These are phyloP conservation scores for Saccharomyces hybrid DNA, from an alignment of 1,139 yeast species.

Conservation along the genomic window DNA sequence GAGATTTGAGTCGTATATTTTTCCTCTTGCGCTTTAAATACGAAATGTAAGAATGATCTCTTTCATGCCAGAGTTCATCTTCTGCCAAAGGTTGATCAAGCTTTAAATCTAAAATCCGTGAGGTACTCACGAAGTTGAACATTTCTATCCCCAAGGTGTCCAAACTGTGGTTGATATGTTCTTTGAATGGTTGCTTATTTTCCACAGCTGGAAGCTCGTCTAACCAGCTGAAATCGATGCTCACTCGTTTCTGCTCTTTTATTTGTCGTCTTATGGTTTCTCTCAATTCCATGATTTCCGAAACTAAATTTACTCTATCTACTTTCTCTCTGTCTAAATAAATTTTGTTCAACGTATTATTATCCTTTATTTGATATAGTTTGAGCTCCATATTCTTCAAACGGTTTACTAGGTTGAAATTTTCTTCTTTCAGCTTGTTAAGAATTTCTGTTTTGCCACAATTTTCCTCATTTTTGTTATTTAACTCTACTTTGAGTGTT, in stretches of 20 bases:
- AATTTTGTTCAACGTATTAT: constrained; percentile 2
- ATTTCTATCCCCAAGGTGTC: neutral
- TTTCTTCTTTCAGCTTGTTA: neutral
- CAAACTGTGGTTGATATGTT: neutral
- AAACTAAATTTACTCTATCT: constrained; percentile 10
- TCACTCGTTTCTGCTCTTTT: neutral
- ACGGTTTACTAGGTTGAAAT: neutral
- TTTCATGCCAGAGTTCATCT: neutral
- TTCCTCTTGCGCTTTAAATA: neutral
- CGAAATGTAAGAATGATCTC: neutral
- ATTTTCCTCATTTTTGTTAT: neutral
- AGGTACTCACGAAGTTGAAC: neutral
- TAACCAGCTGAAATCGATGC: neutral
- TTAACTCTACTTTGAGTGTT: neutral
- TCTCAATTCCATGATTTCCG: constrained; percentile 13
- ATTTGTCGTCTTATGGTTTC: neutral
- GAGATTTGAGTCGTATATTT: neutral
- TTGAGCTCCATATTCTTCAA: constrained; percentile 1
- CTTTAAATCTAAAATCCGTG: neutral
- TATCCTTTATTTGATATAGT: constrained; percentile 4
- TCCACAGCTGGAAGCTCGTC: neutral
- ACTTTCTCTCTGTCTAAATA: constrained; percentile 6
- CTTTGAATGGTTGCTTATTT: neutral
- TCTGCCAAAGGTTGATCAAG: neutral
- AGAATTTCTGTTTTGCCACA: neutral